These are phyloP conservation scores for Aureobasidium sp. DNA, from an alignment of 2,329 filamentous ascomycete species.

Conservation along the genomic window DNA sequence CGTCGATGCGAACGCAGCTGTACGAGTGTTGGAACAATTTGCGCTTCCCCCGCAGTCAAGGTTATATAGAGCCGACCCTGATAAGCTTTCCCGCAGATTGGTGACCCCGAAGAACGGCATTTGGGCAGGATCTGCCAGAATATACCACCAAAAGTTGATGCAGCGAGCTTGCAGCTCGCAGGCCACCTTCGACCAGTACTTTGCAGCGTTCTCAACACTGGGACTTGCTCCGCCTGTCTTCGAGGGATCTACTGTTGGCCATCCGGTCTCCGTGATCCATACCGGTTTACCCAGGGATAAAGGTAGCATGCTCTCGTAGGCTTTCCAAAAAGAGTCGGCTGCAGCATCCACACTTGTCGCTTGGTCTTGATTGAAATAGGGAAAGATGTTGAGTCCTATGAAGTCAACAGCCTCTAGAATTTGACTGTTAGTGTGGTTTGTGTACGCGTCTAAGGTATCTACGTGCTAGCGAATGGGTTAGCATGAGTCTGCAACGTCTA, in stretches of 20 bases:
- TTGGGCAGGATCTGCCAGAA: neutral
- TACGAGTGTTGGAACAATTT: too few relatives aligned
- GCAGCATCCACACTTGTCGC: neutral
- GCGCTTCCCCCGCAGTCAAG: neutral
- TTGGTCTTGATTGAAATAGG: too few relatives aligned
- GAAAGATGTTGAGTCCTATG: neutral
- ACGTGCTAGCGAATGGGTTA: neutral
- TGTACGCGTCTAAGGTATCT: neutral
- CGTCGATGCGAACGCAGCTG: too few relatives aligned
- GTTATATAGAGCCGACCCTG: neutral
- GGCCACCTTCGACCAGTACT: neutral
- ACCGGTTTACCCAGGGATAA: neutral
- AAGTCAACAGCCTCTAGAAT: neutral
- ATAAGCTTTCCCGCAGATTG: neutral
- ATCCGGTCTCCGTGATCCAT: neutral
- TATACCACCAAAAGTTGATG: neutral
- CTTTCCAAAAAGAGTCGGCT: neutral
- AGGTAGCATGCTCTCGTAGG: neutral
- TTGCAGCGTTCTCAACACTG: neutral
- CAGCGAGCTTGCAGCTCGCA: neutral
- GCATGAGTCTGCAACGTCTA: neutral
- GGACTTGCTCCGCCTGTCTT: neutral
- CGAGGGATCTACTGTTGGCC: neutral
- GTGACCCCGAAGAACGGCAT: neutral
- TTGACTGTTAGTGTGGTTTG: neutral